phyloP scores from a whole-genome alignment of 1,139 yeast genomes.

The Saccharomyces hybrid region DNA sequence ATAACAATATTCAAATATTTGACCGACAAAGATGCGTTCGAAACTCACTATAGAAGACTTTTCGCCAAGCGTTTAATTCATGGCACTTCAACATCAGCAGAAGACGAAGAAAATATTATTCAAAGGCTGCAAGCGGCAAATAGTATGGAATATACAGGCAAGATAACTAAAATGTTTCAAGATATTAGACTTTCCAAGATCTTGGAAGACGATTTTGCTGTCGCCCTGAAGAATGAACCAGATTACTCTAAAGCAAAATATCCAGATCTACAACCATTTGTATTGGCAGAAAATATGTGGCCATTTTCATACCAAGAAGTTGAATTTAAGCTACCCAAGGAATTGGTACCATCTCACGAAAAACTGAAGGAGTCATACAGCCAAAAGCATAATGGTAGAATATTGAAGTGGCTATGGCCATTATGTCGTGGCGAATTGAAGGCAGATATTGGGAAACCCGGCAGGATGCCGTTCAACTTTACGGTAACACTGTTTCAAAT shows the following conservation, averaged over 20 bases:
- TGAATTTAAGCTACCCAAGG: constrained; percentile 51
- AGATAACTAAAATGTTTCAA: constrained; percentile 92
- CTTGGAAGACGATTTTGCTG: constrained; percentile 59
- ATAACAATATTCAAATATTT: constrained; percentile 83
- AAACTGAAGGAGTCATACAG: constrained; percentile 63
- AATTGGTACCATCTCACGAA: constrained; percentile 55
- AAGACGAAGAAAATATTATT: constrained; percentile 79
- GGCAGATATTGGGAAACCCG: constrained; percentile 77
- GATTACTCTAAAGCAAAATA: constrained; percentile 35
- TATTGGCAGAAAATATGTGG: constrained; percentile 88
- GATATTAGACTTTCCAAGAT: constrained; percentile 86
- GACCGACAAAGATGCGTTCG: constrained; percentile 93
- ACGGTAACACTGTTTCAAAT: constrained; percentile 82
- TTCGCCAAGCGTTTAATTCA: constrained; percentile 84
- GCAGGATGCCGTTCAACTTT: constrained; percentile 75
- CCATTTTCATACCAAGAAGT: constrained; percentile 49
- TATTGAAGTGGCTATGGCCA: constrained; percentile 93
- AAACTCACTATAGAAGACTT: constrained; percentile 81
- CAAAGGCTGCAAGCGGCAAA: constrained; percentile 84
- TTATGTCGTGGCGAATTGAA: constrained; percentile 87
- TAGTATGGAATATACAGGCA: constrained; percentile 86
- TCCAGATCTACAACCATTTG: constrained; percentile 64
- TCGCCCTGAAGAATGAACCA: constrained; percentile 36
- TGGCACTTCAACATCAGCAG: constrained; percentile 73
- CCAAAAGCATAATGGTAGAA: constrained; percentile 76